Conservation (phyloP, 176 grass and related monocot genomes). For the Otatea glauca region DNA sequence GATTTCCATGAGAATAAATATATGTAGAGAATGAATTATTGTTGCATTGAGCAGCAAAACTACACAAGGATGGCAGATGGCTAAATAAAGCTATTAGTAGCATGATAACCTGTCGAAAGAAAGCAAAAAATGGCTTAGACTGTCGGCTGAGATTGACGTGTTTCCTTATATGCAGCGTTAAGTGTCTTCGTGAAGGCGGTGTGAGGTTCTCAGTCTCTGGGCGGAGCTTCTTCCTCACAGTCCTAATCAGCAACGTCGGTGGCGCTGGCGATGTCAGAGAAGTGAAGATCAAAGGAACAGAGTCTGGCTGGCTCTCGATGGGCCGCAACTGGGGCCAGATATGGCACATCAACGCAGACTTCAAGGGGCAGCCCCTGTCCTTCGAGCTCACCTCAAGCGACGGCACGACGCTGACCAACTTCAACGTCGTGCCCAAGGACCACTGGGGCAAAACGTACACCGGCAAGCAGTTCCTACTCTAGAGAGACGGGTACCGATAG, state of each 20-base stretch:
- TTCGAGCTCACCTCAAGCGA: slow-evolving; percentile 89
- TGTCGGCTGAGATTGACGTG: slow-evolving; percentile 31
- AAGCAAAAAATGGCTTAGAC: not conserved
- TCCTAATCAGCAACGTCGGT: slow-evolving; percentile 92
- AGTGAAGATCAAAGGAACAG: slow-evolving; percentile 86
- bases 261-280: slow-evolving; percentile 79
- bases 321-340: slow-evolving; percentile 93
- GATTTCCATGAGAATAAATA: slow-evolving; percentile 23
- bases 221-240: slow-evolving; percentile 68
- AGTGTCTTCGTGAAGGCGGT: slow-evolving; percentile 81
- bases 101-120: not conserved
- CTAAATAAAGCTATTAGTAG: not conserved
- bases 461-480: slow-evolving; percentile 93
- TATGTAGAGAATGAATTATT: not conserved
- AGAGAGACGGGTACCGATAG: slow-evolving; percentile 36
- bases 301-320: slow-evolving; percentile 87
- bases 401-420: slow-evolving; percentile 69
- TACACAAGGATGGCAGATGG: not conserved
- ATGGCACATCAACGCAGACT: slow-evolving; percentile 90
- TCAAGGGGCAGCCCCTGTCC: slow-evolving; percentile 77
- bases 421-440: slow-evolving; percentile 77
- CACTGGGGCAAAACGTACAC: slow-evolving; percentile 80
- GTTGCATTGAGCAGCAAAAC: not conserved
- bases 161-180: slow-evolving; percentile 64
- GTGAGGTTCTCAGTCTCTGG: slow-evolving; percentile 74